Evolutionary conservation across 1,284 basidiomycete genomes (phyloP), one percentile per base, ranked within the genome.

Genomic region (Erythrobasidium hasegawianum): DNA sequence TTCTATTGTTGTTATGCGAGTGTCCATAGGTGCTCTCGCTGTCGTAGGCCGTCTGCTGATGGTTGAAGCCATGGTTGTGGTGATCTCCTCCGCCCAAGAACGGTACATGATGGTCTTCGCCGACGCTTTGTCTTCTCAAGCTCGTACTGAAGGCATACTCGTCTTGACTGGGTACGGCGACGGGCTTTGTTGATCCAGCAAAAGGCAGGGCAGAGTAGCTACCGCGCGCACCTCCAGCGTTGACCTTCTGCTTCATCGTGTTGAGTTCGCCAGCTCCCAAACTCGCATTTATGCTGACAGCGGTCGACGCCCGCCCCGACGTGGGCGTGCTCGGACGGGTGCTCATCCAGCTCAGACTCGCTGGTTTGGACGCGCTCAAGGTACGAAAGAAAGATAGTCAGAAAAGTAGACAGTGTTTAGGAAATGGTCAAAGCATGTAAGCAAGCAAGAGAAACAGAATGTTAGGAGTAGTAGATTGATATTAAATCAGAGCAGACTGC

Each of bases 101-200:
- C 14, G n/a, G n/a, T 33, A 33, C 33, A 33, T 33, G 33, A 40
- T 64, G 53, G 18, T 50, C 38, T 24, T 65, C 62, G 24, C 62
- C 62, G 13, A 65, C 14, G 38, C 55, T 57, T 55, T 65, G 62
- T 27, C 62, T 57, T n/a, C 62, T 26, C 56, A 65, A 38, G 47
- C 45, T 65, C 18, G 62, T 65, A 56, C 62, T 65, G 56, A 65
- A 65, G n/a, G 62, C 62, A 58, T 58, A 65, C 22, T 65, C 45
- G 43, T 52, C 62, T 27, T 47, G 43, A n/a, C n/a, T 18, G 43
- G 43, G 43, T 24, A 24, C n/a, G 14, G 43, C 22, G 43, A 24
- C 14, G 22, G n/a, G 5, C n/a, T 24, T n/a, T 24, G 43, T 47
- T 24, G 43, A 47, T 33, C 33, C 33, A 24, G 43, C 22, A 24